Base-by-base conservation (phyloP, 352 stramenopile genomes). In the Globisporangium echinulatum region DNA sequence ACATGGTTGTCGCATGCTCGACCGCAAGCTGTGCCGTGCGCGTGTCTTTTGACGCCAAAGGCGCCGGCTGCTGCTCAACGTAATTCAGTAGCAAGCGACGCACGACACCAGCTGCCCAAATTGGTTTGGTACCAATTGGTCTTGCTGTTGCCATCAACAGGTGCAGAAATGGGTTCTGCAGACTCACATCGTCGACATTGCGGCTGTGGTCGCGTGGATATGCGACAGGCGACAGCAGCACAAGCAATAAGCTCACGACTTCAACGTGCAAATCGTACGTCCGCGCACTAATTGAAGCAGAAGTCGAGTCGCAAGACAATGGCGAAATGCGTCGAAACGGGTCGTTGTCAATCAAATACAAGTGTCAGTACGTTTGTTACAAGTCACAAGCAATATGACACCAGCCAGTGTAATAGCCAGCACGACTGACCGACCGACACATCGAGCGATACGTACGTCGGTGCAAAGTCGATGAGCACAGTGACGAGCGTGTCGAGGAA, bases 241-340 rank as follows among this genome's bases (percentile, higher is more conserved):
- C 78, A 13, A 94, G 69, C 33, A 94, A 54, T 37, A 70, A 85
- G 55, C 80, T 94, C 14, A 94, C 60, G 3, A 87, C 69, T 72
- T 92, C 84, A n/a, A 90, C 68, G 48, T 90, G 79, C 39, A 94
- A 49, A 33, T 88, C 82, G 56, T 90, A 84, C 37, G 82, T 92
- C 36, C 74, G 68, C 6, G 61, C 33, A 4, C 70, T 79, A 15
- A 7, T 6, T 13, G 15, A 17, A 40, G 39, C 5, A 49, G 6
- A 47, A 1, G 1, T 2, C 25, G 25, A 25, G 25, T 25, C 25
- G 25, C 25, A 25, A 25, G 13, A 13, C 19, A 44, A 13, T 37
- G 11, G 13, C 5, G 4, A 51, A 11, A 46, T 36, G 9, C 42
- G 51, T 19, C 39, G n/a, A 13, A 17, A n/a, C 46, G 7, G 54